Evolutionary conservation across 176 grass and related monocot species (phyloP).

Genomic region (Triticum turgidum): DNA sequence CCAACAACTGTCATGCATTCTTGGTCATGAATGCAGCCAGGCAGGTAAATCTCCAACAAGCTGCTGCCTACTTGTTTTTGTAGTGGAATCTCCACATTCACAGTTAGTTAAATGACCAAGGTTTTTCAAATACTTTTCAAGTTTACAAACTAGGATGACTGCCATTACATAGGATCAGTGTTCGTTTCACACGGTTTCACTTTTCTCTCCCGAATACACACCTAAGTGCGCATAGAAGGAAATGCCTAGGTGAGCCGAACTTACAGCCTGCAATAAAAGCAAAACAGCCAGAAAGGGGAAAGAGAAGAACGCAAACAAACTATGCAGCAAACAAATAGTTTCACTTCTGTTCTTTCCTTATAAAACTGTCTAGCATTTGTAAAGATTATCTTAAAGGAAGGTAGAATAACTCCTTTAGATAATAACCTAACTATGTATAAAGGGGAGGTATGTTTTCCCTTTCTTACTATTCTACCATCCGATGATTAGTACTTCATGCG

Average conservation of each 20-base stretch:
- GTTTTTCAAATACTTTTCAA: not conserved
- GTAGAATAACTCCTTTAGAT: not conserved
- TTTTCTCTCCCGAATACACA: too few species aligned
- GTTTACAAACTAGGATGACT: not conserved
- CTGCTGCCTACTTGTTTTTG: not conserved
- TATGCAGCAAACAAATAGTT: too few species aligned
- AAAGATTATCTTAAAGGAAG: not conserved
- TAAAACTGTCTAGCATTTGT: not conserved
- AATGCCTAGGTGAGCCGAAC: too few species aligned
- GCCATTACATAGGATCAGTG: too few species aligned
- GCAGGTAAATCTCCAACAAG: constrained; percentile 30
- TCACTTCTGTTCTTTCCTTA: not conserved
- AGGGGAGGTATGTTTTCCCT: not conserved
- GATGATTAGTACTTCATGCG: not conserved
- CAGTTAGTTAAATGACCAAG: not conserved
- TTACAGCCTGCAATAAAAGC: too few species aligned
- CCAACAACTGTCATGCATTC: constrained; percentile 32
- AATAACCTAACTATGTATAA: not conserved
- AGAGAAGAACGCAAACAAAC: too few species aligned
- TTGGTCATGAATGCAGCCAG: constrained; percentile 31
- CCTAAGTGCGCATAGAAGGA: too few species aligned
- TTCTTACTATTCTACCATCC: not conserved
- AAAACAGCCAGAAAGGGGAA: too few species aligned
- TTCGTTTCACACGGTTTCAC: too few species aligned
- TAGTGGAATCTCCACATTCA: not conserved